Percentiles rank a stretch among this genome's conserved stretches.
These are phyloP conservation scores for Polytrichum formosum DNA, from an alignment of 225 moss, liverwort and hornwort species.

Conservation along the genomic window DNA sequence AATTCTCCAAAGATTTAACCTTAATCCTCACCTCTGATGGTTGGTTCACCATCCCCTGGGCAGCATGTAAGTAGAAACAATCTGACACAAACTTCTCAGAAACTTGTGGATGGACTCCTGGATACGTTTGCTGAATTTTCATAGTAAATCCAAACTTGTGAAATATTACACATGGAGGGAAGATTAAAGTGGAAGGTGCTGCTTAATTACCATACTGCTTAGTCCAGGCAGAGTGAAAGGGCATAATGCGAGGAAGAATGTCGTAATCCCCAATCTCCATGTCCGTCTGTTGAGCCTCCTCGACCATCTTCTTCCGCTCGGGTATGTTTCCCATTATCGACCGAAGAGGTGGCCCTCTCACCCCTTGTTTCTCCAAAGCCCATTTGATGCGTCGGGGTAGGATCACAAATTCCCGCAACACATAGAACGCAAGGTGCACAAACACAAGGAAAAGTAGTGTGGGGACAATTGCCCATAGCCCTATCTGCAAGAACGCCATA, in stretches of 20 bases:
- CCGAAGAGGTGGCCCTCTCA: slow-evolving; percentile 21
- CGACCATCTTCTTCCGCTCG: slow-evolving; percentile 12
- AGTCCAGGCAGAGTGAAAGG: slow-evolving; percentile 10
- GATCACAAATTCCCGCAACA: not conserved
- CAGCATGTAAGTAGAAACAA: too few relatives aligned
- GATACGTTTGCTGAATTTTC: too few relatives aligned
- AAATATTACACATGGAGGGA: not conserved
- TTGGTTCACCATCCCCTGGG: too few relatives aligned
- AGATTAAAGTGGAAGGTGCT: not conserved
- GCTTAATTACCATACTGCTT: slow-evolving; percentile 22
- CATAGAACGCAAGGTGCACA: too few relatives aligned
- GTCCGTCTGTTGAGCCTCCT: slow-evolving; percentile 9
- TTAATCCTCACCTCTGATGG: too few relatives aligned
- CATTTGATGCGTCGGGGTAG: slow-evolving; percentile 5
- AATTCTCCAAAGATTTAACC: too few relatives aligned
- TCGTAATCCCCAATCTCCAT: slow-evolving; percentile 13
- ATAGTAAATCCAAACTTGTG: too few relatives aligned
- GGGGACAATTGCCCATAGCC: too few relatives aligned
- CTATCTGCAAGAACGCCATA: too few relatives aligned
- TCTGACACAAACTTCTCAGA: too few relatives aligned
- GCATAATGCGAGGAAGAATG: slow-evolving; percentile 16
- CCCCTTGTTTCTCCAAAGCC: slow-evolving; percentile 21
- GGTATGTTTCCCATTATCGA: slow-evolving; percentile 26
- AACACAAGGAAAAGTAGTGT: too few relatives aligned
- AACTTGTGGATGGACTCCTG: too few relatives aligned